These are phyloP conservation scores for Filobasidium uniguttulatum DNA, from an alignment of 1,284 basidiomycete species.

Conservation along the genomic window DNA sequence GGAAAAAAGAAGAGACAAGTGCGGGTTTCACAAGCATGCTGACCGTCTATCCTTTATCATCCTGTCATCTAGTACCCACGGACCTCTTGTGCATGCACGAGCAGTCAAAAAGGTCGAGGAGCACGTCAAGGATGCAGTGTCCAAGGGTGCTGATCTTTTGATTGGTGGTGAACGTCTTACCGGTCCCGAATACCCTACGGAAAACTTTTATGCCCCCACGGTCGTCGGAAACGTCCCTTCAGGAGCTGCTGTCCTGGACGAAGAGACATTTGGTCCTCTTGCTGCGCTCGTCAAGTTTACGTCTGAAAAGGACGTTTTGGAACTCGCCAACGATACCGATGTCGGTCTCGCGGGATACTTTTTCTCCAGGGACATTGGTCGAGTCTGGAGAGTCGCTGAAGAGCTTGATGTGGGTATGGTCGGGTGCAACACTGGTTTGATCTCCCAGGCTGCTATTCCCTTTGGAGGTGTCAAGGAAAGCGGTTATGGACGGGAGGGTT, in stretches of 20 bases:
- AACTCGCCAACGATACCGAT: constrained; percentile 67
- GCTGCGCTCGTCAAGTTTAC: constrained; percentile 57
- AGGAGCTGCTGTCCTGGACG: constrained; percentile 49
- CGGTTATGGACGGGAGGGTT: constrained; percentile 47
- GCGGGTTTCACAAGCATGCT: neutral
- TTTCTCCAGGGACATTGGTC: constrained; percentile 74
- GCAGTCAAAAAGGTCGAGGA: constrained; percentile 74
- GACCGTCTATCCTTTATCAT: neutral
- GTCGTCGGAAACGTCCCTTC: constrained; percentile 74
- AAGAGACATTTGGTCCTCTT: constrained; percentile 79
- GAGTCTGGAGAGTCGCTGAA: constrained; percentile 96
- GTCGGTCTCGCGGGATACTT: constrained; percentile 90
- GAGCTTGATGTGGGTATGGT: constrained; percentile 91
- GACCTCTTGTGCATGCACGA: constrained; percentile 77
- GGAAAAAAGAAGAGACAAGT: neutral
- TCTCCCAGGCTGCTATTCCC: constrained; percentile 68
- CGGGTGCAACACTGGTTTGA: constrained; percentile 58
- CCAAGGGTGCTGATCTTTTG: constrained; percentile 71
- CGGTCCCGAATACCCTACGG: constrained; percentile 30
- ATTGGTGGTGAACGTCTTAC: constrained; percentile 63
- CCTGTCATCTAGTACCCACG: too few relatives aligned
- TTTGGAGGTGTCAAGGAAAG: constrained; percentile 64
- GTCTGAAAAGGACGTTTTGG: constrained; percentile 81
- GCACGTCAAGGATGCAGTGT: constrained; percentile 75
- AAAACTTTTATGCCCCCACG: constrained; percentile 73